These are phyloP conservation scores for Ogataea degrootiae DNA, from an alignment of 805 yeast genomes.

Conservation along the genomic window DNA sequence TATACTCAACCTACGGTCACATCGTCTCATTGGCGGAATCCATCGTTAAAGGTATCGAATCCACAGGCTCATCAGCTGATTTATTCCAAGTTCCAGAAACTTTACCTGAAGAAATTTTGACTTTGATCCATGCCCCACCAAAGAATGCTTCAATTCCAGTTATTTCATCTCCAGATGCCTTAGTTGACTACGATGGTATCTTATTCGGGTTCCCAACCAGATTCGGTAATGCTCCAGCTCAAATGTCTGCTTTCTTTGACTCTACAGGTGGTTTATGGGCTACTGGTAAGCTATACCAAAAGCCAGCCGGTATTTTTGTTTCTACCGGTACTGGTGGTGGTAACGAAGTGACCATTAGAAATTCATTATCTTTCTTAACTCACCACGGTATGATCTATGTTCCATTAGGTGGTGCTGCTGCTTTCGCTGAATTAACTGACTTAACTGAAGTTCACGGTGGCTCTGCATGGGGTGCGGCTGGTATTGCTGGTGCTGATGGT, in stretches of 20 bases:
- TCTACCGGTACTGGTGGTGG: conserved; percentile 84
- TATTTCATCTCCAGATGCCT: conserved; percentile 49
- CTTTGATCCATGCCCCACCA: conserved; percentile 56
- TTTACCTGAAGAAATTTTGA: conserved; percentile 52
- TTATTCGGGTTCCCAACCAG: conserved; percentile 85
- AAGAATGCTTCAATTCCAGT: conserved; percentile 55
- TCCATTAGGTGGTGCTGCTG: conserved; percentile 69
- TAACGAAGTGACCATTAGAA: conserved; percentile 67
- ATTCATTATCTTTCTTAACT: conserved; percentile 56
- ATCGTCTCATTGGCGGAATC: conserved; percentile 62
- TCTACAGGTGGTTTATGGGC: conserved; percentile 80
- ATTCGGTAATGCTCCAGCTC: conserved; percentile 77
- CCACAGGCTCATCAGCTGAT: conserved; percentile 65
- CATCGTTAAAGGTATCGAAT: conserved; percentile 60
- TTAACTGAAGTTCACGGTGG: conserved; percentile 71
- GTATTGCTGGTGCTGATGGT: conserved; percentile 74
- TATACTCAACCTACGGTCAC: conserved; percentile 80
- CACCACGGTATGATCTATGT: conserved; percentile 81
- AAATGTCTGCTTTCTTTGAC: conserved; percentile 73
- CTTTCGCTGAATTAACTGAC: conserved; percentile 49
- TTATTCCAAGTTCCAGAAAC: conserved; percentile 78
- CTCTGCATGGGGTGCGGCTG: conserved; percentile 85
- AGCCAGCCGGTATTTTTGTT: conserved; percentile 68
- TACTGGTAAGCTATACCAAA: conserved; percentile 63
- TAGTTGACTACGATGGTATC: conserved; percentile 70